These are phyloP conservation scores for Pichia phayaonensis DNA, from an alignment of 805 yeast species.

Conservation along the genomic window DNA sequence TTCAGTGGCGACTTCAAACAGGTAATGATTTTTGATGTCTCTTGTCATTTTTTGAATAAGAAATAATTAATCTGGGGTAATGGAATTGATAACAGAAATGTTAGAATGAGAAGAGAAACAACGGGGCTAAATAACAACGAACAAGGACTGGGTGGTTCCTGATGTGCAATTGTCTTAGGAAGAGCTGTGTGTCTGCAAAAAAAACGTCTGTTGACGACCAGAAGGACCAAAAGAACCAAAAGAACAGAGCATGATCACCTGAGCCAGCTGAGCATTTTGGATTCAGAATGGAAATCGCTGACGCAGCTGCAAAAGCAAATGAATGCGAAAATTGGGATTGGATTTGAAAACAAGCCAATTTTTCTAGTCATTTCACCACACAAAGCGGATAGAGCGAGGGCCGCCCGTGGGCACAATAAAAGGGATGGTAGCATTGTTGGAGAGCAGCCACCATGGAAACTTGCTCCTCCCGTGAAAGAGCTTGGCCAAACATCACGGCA, in stretches of 20 bases:
- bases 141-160: neutral
- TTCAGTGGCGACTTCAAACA: conserved; percentile 94
- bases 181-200: neutral
- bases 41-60: conserved; percentile 45
- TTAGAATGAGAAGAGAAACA: neutral
- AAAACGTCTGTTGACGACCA: neutral
- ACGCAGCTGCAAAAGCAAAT: too few species aligned
- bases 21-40: conserved; percentile 78
- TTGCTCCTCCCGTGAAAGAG: conserved; percentile 38
- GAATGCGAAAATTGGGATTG: too few species aligned
- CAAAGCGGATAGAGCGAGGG: conserved; percentile 45
- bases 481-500: conserved; percentile 67
- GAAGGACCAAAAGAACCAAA: neutral
- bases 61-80: conserved; percentile 1
- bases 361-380: neutral
- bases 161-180: neutral
- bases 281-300: neutral
- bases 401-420: conserved; percentile 82
- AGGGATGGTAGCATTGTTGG: conserved; percentile 48
- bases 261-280: neutral
- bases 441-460: conserved; percentile 34
- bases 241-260: neutral
- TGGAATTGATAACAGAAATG: neutral
- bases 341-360: too few species aligned
- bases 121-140: too few species aligned